phyloP scores from a whole-genome alignment of 768 basidiomycete genomes.

The Termitomyces heimii region DNA sequence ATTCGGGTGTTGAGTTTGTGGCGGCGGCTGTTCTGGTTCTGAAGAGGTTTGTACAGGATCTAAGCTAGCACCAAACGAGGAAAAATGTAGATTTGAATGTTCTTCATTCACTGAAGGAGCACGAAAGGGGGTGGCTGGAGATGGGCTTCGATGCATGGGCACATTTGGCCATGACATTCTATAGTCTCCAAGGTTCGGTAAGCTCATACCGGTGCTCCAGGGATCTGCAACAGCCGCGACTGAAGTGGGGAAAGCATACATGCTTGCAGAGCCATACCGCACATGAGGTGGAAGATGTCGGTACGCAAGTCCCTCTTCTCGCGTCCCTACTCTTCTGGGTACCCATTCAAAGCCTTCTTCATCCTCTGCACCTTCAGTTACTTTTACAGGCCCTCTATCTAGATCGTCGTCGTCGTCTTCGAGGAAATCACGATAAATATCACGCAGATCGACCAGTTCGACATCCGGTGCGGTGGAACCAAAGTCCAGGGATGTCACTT shows the following conservation, averaged over 20 bases:
- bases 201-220: constrained; percentile 33
- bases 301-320: constrained; percentile 54
- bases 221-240: constrained; percentile 38
- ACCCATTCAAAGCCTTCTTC: constrained; percentile 87
- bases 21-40: constrained; percentile 6
- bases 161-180: constrained; percentile 20
- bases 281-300: constrained; percentile 71
- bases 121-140: constrained; percentile 28
- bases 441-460: constrained; percentile 86
- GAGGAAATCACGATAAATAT: constrained; percentile 93
- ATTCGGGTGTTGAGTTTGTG: constrained; percentile 40
- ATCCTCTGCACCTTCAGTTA: constrained; percentile 46
- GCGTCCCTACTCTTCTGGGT: constrained; percentile 52
- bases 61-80: constrained; percentile 3
- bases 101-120: constrained; percentile 9
- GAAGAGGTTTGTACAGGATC: constrained; percentile 14
- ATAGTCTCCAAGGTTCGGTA: constrained; percentile 33
- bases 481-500: constrained; percentile 83
- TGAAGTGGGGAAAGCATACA: constrained; percentile 51
- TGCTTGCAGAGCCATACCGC: constrained; percentile 53
- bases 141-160: constrained; percentile 27
- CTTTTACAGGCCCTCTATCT: constrained; percentile 45
- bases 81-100: constrained; percentile 1
- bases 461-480: constrained; percentile 79
- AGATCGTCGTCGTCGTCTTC: constrained; percentile 69